These are phyloP conservation scores for Trapa bicornis DNA, from an alignment of 345 rosid genomes.

Conservation along the genomic window DNA sequence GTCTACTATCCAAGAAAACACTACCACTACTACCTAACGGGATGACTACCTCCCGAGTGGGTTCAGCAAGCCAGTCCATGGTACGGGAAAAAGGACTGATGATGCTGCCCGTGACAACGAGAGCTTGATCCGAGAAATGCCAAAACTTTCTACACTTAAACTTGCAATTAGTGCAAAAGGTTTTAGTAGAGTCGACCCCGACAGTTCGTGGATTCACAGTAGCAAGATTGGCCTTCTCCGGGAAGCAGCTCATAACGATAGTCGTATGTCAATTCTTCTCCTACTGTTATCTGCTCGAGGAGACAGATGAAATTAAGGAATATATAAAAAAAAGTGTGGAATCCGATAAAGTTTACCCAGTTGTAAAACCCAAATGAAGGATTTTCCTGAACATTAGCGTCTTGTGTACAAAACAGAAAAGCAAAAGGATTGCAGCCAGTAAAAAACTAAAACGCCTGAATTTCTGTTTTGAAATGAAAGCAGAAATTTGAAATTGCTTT, in stretches of 20 bases:
- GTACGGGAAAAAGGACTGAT: background rate
- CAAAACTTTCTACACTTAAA: background rate
- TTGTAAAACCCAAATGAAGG: background rate
- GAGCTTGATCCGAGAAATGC: background rate
- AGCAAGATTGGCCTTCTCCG: slow-evolving; percentile 55
- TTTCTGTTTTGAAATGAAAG: background rate
- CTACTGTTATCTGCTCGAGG: slow-evolving; percentile 67
- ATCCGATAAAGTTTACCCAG: background rate
- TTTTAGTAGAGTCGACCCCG: slow-evolving; percentile 44
- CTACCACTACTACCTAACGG: background rate
- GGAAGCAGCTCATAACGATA: slow-evolving; percentile 37
- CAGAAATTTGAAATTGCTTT: background rate
- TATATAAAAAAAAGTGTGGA: background rate
- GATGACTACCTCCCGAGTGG: background rate
- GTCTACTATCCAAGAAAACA: background rate
- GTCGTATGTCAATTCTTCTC: slow-evolving; percentile 77
- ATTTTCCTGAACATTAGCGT: background rate
- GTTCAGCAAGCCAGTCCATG: background rate
- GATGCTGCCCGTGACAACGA: background rate
- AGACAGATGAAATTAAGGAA: background rate
- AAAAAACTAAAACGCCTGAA: background rate
- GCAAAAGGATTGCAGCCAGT: background rate
- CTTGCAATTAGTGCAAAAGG: background rate
- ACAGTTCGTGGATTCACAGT: slow-evolving; percentile 58
- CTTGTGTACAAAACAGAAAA: background rate